Conservation (phyloP, 192 early-diverging fungal species). For the Backusella psychrophila region DNA sequence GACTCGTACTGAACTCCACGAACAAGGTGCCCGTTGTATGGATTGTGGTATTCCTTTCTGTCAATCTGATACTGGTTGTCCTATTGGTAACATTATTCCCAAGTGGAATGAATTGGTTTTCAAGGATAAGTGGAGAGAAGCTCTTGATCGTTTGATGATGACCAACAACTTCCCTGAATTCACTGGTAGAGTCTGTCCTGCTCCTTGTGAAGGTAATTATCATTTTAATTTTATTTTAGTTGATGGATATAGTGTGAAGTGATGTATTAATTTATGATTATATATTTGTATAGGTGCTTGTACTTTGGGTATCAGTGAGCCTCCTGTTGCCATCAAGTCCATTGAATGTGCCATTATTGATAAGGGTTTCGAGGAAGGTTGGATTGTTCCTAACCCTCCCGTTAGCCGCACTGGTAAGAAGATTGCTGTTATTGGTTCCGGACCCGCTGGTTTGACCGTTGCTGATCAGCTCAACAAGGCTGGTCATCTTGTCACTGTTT, state of each 20-base stretch:
- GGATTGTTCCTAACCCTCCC: slow-evolving; percentile 91
- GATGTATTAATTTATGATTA: neutral
- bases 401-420: slow-evolving; percentile 74
- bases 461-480: slow-evolving; percentile 98
- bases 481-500: slow-evolving; percentile 93
- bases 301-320: slow-evolving; percentile 91
- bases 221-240: neutral
- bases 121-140: slow-evolving; percentile 95
- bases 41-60: slow-evolving; percentile 99
- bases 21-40: slow-evolving; percentile 97
- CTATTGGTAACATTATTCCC: slow-evolving; percentile 98
- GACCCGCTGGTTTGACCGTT: slow-evolving; percentile 92
- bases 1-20: slow-evolving; percentile 74
- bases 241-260: neutral
- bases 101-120: slow-evolving; percentile 99
- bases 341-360: slow-evolving; percentile 99
- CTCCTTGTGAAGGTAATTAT: slow-evolving; percentile 48
- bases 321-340: slow-evolving; percentile 93
- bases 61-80: slow-evolving; percentile 96
- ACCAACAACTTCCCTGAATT: slow-evolving; percentile 99
- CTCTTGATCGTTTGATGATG: slow-evolving; percentile 87
- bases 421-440: slow-evolving; percentile 92
- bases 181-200: slow-evolving; percentile 98
- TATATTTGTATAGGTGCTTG: slow-evolving; percentile 43
- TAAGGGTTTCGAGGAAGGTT: slow-evolving; percentile 93